Evolutionary conservation across 805 yeast genomes (phyloP), one percentile per base, ranked within the genome.

Genomic region (Ogataea paraovalis): DNA sequence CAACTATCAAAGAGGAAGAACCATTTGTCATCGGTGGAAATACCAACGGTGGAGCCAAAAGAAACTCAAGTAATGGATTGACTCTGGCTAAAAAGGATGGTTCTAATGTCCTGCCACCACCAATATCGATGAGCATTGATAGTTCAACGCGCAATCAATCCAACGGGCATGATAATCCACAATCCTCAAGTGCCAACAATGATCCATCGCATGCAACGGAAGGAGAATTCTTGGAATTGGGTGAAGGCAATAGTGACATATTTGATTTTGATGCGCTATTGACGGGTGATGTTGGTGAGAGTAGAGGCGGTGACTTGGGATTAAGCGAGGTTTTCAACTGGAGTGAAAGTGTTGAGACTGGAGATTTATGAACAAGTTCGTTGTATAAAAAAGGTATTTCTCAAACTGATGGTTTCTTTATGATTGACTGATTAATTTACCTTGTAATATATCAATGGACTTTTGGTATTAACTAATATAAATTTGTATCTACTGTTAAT

Each of bases 261-360:
- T 73, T 74, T 60, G 77, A 72, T 53, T 66, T 73, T 52, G 74
- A 74, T 51, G 66, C 72, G 4, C 68, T 75, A 45, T 55, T 75
- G 46, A 72, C 68, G 42, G 71, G 74, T 9, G 73, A 73, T 34
- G 34, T 30, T 30, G 69, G 53, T 39, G 67, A 64, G 28, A 68
- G 60, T 44, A 49, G 65, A 34, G 21, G 21, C 41, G 61, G 64
- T 3, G 57, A 49, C 44, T 60, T 68, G 47, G 74, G 65, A 39
- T 62, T 59, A 57, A 67, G 64, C 49, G 64, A 57, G 46, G 66
- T 50, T 22, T 62, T 59, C 50, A 64, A 61, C 45, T 73, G 77
- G 76, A 68, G 68, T 19, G 77, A 71, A 48, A 61, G 71, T 42
- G 75, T 70, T 30, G 73, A 70, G 44, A 66, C 73, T 8, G 65